Evolutionary conservation across 2,329 filamentous ascomycete species (phyloP).

Genomic region (Cytospora chrysosperma): DNA sequence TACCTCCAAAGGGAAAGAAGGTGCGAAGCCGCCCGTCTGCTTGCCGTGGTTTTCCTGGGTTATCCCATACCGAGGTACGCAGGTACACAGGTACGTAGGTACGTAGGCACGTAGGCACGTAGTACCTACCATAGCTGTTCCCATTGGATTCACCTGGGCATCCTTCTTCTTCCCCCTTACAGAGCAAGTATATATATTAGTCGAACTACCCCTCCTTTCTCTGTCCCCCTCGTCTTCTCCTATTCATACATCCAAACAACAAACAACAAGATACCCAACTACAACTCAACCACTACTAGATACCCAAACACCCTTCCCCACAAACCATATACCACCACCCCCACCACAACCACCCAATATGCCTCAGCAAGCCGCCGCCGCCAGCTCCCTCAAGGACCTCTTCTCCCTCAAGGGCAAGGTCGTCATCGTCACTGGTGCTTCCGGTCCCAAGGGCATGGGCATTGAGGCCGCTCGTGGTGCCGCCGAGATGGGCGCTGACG

Average conservation of each 20-base stretch:
- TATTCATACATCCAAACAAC: not conserved
- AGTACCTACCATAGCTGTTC: too few relatives aligned
- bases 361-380: constrained; percentile 57
- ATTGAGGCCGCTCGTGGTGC: constrained; percentile 64
- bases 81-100: too few relatives aligned
- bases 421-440: constrained; percentile 66
- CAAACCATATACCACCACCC: not conserved
- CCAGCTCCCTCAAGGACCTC: constrained; percentile 59
- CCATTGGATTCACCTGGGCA: too few relatives aligned
- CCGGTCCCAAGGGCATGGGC: constrained; percentile 66
- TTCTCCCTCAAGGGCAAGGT: constrained; percentile 71
- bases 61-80: too few relatives aligned
- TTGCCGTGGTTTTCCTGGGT: too few relatives aligned
- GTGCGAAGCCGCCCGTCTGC: too few relatives aligned
- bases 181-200: not conserved
- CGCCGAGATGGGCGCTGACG: constrained; percentile 67
- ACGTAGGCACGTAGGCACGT: too few relatives aligned
- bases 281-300: not conserved
- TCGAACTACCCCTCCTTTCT: not conserved
- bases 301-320: not conserved
- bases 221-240: not conserved
- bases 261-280: not conserved
- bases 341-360: constrained; percentile 37
- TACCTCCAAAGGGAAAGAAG: too few relatives aligned
- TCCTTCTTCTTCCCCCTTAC: too few relatives aligned